Evolutionary conservation across 2,329 filamentous ascomycete species (phyloP).

Genomic region (Stagonosporopsis vannaccii): DNA sequence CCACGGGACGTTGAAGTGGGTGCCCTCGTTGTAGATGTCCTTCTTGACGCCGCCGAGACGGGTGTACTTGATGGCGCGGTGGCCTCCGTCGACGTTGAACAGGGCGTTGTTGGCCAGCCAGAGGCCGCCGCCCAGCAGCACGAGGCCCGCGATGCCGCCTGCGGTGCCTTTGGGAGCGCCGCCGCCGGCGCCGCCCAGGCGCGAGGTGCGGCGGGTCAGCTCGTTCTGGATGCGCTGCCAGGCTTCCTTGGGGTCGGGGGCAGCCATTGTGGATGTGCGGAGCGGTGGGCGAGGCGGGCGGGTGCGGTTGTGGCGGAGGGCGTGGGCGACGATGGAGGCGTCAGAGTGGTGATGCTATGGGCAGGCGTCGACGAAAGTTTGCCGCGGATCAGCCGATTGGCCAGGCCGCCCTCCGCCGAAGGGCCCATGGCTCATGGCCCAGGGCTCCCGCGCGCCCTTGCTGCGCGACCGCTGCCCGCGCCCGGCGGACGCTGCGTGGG

Average conservation of each 20-base stretch:
- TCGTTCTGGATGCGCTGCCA: conserved; percentile 71
- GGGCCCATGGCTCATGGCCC: too few species aligned
- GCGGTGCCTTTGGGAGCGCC: conserved; percentile 60
- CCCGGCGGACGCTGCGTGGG: too few species aligned
- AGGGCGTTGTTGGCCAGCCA: conserved; percentile 68
- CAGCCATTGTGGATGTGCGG: conserved; percentile 37
- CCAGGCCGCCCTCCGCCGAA: neutral
- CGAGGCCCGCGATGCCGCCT: conserved; percentile 62
- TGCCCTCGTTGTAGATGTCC: conserved; percentile 98
- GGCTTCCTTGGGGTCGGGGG: conserved; percentile 68
- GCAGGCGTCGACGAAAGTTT: conserved; percentile 37
- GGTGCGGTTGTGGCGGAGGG: neutral
- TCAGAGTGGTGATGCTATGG: conserved; percentile 32
- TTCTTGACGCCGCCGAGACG: conserved; percentile 90
- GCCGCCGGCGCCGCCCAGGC: conserved; percentile 59
- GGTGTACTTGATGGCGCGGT: conserved; percentile 98
- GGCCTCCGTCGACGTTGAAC: conserved; percentile 92
- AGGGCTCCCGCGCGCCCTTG: neutral
- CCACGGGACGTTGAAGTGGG: conserved; percentile 94
- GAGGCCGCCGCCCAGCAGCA: conserved; percentile 63
- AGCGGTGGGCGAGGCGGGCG: neutral
- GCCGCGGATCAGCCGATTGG: conserved; percentile 34
- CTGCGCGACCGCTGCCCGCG: neutral
- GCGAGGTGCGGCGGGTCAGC: conserved; percentile 55
- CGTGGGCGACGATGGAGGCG: neutral